Evolutionary conservation across 208 protist species (phyloP).

Genomic region (Phytomonas serpens): DNA sequence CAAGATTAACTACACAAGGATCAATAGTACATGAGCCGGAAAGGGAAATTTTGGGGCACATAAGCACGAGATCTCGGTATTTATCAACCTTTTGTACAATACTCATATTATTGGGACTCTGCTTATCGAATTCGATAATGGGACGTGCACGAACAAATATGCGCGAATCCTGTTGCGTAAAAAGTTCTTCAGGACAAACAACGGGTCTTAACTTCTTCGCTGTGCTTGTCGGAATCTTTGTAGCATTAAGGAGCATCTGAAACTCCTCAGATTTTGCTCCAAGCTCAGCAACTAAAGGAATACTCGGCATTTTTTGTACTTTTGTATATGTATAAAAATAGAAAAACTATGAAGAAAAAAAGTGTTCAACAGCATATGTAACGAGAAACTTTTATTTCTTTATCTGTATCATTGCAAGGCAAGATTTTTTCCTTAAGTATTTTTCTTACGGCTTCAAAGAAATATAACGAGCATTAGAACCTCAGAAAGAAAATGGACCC

Average conservation of each 20-base stretch:
- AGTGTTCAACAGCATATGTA: not conserved
- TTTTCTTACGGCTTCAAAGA: not conserved
- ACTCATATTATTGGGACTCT: constrained; percentile 53
- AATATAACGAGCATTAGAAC: not conserved
- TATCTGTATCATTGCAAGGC: not conserved
- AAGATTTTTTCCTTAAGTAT: not conserved
- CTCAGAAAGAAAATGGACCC: not conserved
- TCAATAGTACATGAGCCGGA: constrained; percentile 73
- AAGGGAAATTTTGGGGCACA: constrained; percentile 81
- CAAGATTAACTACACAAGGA: constrained; percentile 56
- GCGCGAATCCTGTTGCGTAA: constrained; percentile 68
- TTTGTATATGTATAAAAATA: constrained; percentile 6
- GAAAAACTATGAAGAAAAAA: not conserved
- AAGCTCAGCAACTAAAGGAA: constrained; percentile 79
- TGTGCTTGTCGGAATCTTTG: constrained; percentile 39
- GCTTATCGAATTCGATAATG: constrained; percentile 73
- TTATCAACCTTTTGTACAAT: constrained; percentile 76
- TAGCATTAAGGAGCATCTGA: constrained; percentile 64
- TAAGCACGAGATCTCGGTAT: constrained; percentile 67
- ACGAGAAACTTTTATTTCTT: not conserved
- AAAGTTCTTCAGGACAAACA: constrained; percentile 72
- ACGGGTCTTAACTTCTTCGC: constrained; percentile 46
- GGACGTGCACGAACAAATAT: constrained; percentile 82
- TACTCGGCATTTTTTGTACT: constrained; percentile 57
- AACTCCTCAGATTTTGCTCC: constrained; percentile 74